Conservation (phyloP, 2,329 filamentous ascomycete species). For the Diaporthe vaccinii region DNA sequence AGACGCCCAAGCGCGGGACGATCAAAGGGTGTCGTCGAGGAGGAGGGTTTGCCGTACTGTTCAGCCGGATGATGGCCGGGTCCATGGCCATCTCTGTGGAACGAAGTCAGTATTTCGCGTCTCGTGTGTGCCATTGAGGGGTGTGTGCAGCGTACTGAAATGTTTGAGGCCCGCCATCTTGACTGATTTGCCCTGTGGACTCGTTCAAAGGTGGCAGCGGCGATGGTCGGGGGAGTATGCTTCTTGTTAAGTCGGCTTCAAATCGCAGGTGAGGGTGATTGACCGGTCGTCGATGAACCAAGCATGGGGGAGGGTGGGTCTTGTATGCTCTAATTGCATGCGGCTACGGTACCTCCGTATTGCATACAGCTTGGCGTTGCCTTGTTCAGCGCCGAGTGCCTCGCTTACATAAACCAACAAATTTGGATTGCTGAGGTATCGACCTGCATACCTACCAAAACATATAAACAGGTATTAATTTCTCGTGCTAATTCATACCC, state of each 20-base stretch:
- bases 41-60: slow-evolving; percentile 53
- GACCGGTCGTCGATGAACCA: slow-evolving; percentile 17
- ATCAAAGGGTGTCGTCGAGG: not conserved
- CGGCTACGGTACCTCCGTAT: not conserved
- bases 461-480: too few species aligned
- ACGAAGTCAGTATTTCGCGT: slow-evolving; percentile 47
- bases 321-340: slow-evolving; percentile 1
- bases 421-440: not conserved
- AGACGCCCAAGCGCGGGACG: not conserved
- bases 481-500: not conserved
- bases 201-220: slow-evolving; percentile 33
- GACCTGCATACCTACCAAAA: not conserved
- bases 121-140: slow-evolving; percentile 36
- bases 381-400: not conserved
- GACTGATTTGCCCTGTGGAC: slow-evolving; percentile 45
- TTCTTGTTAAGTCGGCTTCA: slow-evolving; percentile 13
- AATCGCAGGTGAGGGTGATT: slow-evolving; percentile 10
- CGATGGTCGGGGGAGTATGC: slow-evolving; percentile 4
- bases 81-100: slow-evolving; percentile 60
- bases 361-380: not conserved
- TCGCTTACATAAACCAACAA: not conserved
- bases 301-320: slow-evolving; percentile 1
- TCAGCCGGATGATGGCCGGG: slow-evolving; percentile 62
- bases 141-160: slow-evolving; percentile 52
- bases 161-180: slow-evolving; percentile 61